Conservation (phyloP, 495 filamentous ascomycete species). For the Physcia stellaris region DNA sequence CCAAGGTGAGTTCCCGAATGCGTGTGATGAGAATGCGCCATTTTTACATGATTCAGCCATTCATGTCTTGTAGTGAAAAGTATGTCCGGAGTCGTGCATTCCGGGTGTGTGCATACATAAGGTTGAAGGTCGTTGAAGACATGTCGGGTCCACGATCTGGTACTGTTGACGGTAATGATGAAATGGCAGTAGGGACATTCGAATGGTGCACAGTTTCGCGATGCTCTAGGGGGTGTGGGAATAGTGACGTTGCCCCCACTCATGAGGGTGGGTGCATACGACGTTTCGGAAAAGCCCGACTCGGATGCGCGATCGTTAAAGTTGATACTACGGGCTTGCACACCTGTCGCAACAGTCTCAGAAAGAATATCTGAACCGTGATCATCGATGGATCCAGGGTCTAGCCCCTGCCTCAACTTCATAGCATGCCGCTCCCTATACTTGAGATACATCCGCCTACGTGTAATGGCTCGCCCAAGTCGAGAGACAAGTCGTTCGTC, state of each 20-base stretch:
- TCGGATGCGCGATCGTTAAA: background rate
- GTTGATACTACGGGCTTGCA: background rate
- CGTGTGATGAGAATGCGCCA: too few species aligned
- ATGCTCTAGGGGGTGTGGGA: slow-evolving; percentile 8
- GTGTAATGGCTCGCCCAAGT: background rate
- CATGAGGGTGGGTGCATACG: background rate
- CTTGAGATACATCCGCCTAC: slow-evolving; percentile 1
- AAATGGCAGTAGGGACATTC: slow-evolving; percentile 21
- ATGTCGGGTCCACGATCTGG: slow-evolving; percentile 15
- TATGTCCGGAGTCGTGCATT: slow-evolving; percentile 13
- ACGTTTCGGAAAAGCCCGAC: background rate
- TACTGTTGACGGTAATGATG: slow-evolving; percentile 10
- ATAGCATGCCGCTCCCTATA: slow-evolving; percentile 1
- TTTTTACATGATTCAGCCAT: slow-evolving; percentile 18
- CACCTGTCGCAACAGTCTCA: background rate
- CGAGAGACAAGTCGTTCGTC: background rate
- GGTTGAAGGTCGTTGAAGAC: slow-evolving; percentile 21
- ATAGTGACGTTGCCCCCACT: background rate
- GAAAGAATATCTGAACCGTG: background rate
- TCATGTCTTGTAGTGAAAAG: slow-evolving; percentile 15
- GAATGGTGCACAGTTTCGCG: slow-evolving; percentile 6
- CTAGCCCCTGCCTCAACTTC: background rate
- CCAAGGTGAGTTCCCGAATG: too few species aligned
- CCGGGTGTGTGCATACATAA: slow-evolving; percentile 15
- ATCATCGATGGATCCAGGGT: background rate